Evolutionary conservation across 1,139 yeast species (phyloP), one percentile per base, ranked within the genome.

Genomic region (Suhomyces kunorum): DNA sequence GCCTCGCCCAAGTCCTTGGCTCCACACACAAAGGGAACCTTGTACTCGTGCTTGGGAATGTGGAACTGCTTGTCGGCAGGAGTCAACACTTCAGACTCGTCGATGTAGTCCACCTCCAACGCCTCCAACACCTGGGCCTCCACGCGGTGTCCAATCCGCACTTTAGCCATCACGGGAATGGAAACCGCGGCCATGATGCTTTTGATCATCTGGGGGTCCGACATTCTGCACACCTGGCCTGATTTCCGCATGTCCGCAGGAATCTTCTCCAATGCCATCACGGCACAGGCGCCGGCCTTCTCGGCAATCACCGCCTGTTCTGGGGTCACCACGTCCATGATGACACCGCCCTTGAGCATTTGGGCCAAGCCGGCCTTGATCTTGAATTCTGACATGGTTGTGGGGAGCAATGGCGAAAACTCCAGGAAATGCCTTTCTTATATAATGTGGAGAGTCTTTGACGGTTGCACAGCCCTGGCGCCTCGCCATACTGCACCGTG

Each of bases 271-370:
- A 87, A 72, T 3, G 95, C 95, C 95, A 86, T 87, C 27, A 87
- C 95, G 8, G 95, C 94, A 66, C 88, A 83, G 9, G 95, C 95
- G 46, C 95, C 95, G 2, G 95, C 92, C 44, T 68, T 73, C 62
- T 87, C 94, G 23, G 95, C 95, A 46, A 87, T 78, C 45, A 47
- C 42, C 17, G 78, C 78, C 51, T 71, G 77, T 48, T 71, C 77
- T 20, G 71, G 70, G 42, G 64, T 71, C 37, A 71, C 75, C 32
- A 66, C 94, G 79, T 71, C 77, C 77, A 71, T 71, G 46, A 70
- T 71, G 39, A 71, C 76, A 36, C 76, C 76, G 41, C 87, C 92
- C 59, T 87, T 87, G 49, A 87, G 76, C 95, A 87, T 87, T 64
- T 87, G 92, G 47, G 95, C 95, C 59, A 87, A 73, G 14, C 94